A percentile compares a stretch with the other conserved stretches of the same genome.
These are phyloP conservation scores for Byssothecium circinans DNA, from an alignment of 2,329 filamentous ascomycete genomes.

Conservation along the genomic window DNA sequence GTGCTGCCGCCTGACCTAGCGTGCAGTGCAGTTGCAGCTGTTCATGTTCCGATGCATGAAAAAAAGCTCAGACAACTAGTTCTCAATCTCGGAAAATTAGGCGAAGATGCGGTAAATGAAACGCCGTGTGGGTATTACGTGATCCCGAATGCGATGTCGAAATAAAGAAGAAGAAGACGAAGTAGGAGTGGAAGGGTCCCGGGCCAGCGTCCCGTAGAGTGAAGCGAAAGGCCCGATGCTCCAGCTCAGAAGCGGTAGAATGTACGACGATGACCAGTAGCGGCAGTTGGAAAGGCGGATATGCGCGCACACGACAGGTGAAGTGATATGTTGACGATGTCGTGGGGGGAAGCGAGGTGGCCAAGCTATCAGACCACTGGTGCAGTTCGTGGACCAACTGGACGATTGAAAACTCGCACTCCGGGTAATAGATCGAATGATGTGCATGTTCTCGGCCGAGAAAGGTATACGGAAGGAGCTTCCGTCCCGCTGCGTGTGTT, in stretches of 20 bases:
- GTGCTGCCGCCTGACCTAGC: neutral
- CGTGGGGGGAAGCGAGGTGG: neutral
- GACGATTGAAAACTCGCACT: neutral
- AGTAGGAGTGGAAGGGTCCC: neutral
- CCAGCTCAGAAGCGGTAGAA: neutral
- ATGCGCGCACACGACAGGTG: neutral
- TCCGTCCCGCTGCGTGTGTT: constrained; percentile 6
- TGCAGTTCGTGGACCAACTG: neutral
- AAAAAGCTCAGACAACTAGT: neutral
- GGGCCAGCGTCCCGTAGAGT: too few species aligned
- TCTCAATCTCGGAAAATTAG: neutral
- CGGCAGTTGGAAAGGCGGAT: neutral
- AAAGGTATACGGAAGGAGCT: constrained; percentile 15
- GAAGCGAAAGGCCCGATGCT: too few species aligned
- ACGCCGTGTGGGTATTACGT: neutral
- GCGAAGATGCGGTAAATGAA: neutral
- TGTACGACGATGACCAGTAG: neutral
- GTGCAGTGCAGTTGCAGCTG: neutral
- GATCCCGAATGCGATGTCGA: neutral
- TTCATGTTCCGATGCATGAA: neutral
- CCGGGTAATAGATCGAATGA: neutral
- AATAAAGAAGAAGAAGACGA: neutral
- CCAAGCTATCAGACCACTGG: neutral
- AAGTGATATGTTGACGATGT: neutral
- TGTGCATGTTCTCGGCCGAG: constrained; percentile 6